Evolutionary conservation across 345 rosid genomes (phyloP), one percentile per base, ranked within the genome.

Genomic region (Gossypium arboreum): DNA sequence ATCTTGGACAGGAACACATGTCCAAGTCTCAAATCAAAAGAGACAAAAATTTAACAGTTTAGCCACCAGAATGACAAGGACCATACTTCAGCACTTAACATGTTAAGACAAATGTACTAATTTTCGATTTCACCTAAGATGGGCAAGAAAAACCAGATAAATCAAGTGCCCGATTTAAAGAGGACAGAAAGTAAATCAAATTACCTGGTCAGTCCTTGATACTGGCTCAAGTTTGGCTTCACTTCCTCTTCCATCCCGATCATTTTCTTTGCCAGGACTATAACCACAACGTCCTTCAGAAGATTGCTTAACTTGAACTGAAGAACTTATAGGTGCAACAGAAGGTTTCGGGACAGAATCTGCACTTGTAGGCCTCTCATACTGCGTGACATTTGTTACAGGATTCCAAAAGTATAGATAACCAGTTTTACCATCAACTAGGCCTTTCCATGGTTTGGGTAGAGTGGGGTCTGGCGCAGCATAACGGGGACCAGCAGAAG

Each of bases 341-440:
- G 87, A 48, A n/a, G 79, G 65, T 79, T 85, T 87, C 6, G 78
- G 77, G 7, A 73, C 71, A 74, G 79, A 77, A 47, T 54, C 81
- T 9, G 75, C 11, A 43, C 27, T 41, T 16, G 80, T n/a, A 55
- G 99, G 99, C 81, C 84, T 87, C 82, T 95, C 97, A 58, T 95
- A 95, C 75, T 95, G 99, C 20, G 98, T 95, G 71, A 89, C 93
- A 78, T 95, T 95, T 51, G 99, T 95, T 82, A 88, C 97, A 0
- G 99, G 97, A 81, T 95, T 95, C 99, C 99, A 95, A 81, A 82
- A 93, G 86, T 95, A 95, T 34, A 95, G 86, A 79, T 87, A 95
- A 6, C 98, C 98, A 22, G 97, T 95, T 74, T 86, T 82, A 20
- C 97, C 97, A 86, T 95, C 98, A 62, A 95, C 97, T 27, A 95